Evolutionary conservation across 495 filamentous ascomycete genomes (phyloP).

Genomic region (Hyaloscypha hepaticicola): DNA sequence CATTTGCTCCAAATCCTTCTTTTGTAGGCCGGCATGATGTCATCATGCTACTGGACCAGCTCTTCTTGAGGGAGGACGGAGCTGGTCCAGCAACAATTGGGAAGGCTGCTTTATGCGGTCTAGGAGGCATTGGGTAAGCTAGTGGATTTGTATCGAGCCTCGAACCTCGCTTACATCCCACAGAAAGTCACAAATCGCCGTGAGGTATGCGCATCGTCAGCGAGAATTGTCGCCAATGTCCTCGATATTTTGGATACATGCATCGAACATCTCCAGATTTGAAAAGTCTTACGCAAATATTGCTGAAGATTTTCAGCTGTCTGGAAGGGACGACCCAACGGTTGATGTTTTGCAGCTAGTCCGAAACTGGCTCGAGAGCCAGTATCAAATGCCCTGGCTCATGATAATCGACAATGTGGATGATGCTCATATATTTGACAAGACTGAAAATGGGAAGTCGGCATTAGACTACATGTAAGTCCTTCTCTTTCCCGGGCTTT

Average conservation of each 20-base stretch:
- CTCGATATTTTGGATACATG: conserved; percentile 43
- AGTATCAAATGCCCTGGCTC: conserved; percentile 41
- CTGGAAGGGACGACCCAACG: conserved; percentile 15
- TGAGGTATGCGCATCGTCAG: conserved; percentile 45
- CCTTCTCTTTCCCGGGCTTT: background rate
- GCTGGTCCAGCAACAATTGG: background rate
- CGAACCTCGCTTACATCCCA: conserved; percentile 5
- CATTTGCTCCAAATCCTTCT: conserved; percentile 37
- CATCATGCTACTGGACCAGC: conserved; percentile 35
- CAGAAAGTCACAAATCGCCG: conserved; percentile 50
- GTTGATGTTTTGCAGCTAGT: conserved; percentile 36
- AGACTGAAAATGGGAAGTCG: conserved; percentile 35
- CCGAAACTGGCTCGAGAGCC: conserved; percentile 39
- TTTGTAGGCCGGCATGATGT: conserved; percentile 43
- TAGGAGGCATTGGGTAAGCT: conserved; percentile 48
- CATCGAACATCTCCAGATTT: conserved; percentile 33
- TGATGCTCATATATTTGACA: conserved; percentile 39
- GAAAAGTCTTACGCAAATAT: conserved; percentile 40
- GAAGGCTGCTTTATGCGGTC: conserved; percentile 24
- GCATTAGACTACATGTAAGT: background rate
- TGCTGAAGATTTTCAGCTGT: conserved; percentile 32
- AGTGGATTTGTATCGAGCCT: background rate
- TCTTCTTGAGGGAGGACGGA: conserved; percentile 5
- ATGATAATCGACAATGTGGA: conserved; percentile 55
- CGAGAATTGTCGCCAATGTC: conserved; percentile 30